Evolutionary conservation across 352 stramenopile species (phyloP), one percentile per base, ranked within the genome.

Genomic region (Phytophthora melonis): DNA sequence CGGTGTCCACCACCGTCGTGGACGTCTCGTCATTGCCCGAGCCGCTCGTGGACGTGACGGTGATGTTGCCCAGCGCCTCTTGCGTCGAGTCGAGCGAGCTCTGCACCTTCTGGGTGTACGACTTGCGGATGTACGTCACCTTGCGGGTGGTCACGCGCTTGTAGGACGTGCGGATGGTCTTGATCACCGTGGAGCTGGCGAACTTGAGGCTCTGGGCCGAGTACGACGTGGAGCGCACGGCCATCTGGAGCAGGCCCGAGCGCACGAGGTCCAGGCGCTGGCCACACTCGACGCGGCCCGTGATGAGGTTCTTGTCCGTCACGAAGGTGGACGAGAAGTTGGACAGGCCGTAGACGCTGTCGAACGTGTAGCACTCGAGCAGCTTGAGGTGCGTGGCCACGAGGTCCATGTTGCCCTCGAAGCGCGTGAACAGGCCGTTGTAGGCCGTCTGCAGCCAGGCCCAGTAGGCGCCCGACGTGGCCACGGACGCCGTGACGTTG

Each of bases 351-450:
- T 88, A 88, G 36, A 88, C 76, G 39, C 75, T 80, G 61, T 83
- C 72, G 71, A 88, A 92, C 53, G 85, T 84, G 68, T 84, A 76
- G 61, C 83, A 89, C 65, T 92, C 85, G 2, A 90, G 76, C 34
- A 92, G 68, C 58, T 87, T 82, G 68, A 92, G 68, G 71, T 92
- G 85, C 68, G 84, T 78, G 23, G 81, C 66, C 36, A 92, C 83
- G 27, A 92, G 70, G 58, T 82, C 75, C 60, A 92, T 66, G 64
- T 91, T 89, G 60, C 83, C 85, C 18, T 88, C 70, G 55, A 92
- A 92, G 21, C 82, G 80, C 52, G 74, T 78, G 66, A 81, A 82
- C 30, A 91, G 68, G 0, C 83, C 82, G 25, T 86, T 74, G 74
- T 92, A 92, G 5, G 80, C 83, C 3, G 78, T 83, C 66, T 86